These are phyloP conservation scores for Colletotrichum phormii DNA, from an alignment of 2,329 filamentous ascomycete species.

Conservation along the genomic window DNA sequence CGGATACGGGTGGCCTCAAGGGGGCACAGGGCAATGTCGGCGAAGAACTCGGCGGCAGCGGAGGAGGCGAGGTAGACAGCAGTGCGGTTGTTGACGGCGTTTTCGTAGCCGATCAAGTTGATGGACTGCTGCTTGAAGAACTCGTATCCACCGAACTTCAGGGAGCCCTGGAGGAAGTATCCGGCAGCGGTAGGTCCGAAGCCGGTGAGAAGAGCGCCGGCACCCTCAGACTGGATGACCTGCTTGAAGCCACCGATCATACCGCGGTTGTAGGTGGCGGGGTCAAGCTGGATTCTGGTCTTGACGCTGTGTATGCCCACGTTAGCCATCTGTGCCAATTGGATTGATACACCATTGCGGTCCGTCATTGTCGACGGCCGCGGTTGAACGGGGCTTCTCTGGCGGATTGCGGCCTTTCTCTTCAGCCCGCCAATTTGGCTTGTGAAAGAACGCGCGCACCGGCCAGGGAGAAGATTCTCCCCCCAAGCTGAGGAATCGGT, in stretches of 20 bases:
- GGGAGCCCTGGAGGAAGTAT: constrained; percentile 93
- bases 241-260: constrained; percentile 88
- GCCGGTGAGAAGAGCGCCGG: constrained; percentile 86
- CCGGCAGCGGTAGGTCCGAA: constrained; percentile 87
- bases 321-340: constrained; percentile 10
- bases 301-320: constrained; percentile 75
- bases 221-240: constrained; percentile 86
- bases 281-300: constrained; percentile 95
- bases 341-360: not conserved
- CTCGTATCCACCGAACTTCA: constrained; percentile 96
- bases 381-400: not conserved
- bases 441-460: constrained; percentile 1
- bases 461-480: not conserved
- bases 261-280: constrained; percentile 87
- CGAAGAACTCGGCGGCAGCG: constrained; percentile 75
- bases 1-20: constrained; percentile 94
- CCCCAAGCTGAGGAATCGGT: not conserved
- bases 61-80: constrained; percentile 82
- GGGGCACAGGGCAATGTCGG: constrained; percentile 87
- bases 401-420: constrained; percentile 1
- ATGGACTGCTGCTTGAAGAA: constrained; percentile 96
- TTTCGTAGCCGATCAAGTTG: constrained; percentile 81
- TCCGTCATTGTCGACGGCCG: not conserved
- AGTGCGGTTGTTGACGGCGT: constrained; percentile 81
- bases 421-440: constrained; percentile 4